Conservation (phyloP, 192 early-diverging fungal genomes). For the Coemansia sp. region DNA sequence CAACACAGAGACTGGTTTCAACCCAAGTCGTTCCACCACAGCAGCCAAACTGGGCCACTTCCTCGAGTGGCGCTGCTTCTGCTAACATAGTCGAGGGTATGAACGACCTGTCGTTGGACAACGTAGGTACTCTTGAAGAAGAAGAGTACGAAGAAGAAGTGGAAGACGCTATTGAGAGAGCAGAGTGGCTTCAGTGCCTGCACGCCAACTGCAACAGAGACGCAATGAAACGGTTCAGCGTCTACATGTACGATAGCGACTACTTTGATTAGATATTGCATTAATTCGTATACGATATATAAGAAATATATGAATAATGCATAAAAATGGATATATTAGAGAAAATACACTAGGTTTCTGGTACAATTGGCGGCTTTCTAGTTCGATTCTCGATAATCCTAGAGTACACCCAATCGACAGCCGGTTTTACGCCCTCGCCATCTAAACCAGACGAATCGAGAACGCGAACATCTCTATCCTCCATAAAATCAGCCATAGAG, state of each 20-base stretch:
- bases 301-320: background rate
- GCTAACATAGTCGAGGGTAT: background rate
- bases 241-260: background rate
- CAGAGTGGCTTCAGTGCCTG: background rate
- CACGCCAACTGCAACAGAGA: background rate
- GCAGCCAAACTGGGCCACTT: constrained; percentile 54
- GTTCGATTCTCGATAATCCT: constrained; percentile 82
- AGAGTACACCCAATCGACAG: constrained; percentile 89
- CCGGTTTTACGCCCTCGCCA: constrained; percentile 76
- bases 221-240: background rate
- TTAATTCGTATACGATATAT: background rate
- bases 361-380: constrained; percentile 72
- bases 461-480: constrained; percentile 85
- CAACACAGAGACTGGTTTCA: constrained; percentile 54
- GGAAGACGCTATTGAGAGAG: background rate
- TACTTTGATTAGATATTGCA: background rate
- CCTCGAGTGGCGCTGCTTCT: background rate
- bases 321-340: background rate
- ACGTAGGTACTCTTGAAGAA: background rate
- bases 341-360: constrained; percentile 9
- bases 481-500: constrained; percentile 79
- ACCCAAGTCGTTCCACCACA: constrained; percentile 68
- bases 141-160: too few species aligned
- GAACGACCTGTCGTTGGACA: background rate
- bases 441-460: constrained; percentile 57